Conservation (phyloP, 352 stramenopile species). For the Phytopythium litorale region DNA sequence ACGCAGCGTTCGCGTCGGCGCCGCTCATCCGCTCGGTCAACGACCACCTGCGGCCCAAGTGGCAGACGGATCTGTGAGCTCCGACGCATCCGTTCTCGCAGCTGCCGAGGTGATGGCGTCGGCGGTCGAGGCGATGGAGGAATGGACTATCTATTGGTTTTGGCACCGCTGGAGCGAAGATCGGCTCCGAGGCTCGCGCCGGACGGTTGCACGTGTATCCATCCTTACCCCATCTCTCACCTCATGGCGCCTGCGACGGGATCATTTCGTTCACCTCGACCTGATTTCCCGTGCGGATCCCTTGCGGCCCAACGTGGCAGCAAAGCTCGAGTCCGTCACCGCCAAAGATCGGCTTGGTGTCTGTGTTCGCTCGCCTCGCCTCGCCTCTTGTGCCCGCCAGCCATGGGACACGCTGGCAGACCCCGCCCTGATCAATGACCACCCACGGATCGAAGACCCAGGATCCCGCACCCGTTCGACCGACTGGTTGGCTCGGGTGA, state of each 20-base stretch:
- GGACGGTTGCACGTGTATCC: neutral
- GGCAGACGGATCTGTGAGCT: constrained; percentile 67
- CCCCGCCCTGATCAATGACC: no score
- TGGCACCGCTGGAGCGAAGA: neutral
- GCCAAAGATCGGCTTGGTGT: no score
- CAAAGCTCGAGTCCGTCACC: neutral
- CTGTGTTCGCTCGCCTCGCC: no score
- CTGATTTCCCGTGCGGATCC: neutral
- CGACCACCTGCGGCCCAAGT: constrained; percentile 80
- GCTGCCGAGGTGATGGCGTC: neutral
- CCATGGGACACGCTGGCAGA: no score
- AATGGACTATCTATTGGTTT: constrained; percentile 5
- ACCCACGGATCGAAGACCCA: no score
- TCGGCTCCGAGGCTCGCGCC: neutral
- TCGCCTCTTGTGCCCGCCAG: no score
- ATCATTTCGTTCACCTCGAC: neutral
- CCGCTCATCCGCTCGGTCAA: constrained; percentile 73
- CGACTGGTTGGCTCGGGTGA: no score
- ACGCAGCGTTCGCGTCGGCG: constrained; percentile 53
- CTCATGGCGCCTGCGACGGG: neutral
- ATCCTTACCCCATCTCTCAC: neutral
- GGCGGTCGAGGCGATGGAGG: neutral
- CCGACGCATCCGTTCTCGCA: neutral
- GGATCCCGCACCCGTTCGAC: no score
- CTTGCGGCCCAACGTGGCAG: neutral